phyloP scores from a whole-genome alignment of 345 rosid species.

The Arabidopsis thaliana region TAIR10.1 NC_003076.8:514001-514500 shows the following conservation, averaged over 20 bases:
- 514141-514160: constrained; percentile 44
- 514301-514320: constrained; percentile 57
- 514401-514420: constrained; percentile 96
- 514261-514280: constrained; percentile 29
- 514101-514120: constrained; percentile 43
- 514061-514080: constrained; percentile 47
- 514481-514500: constrained; percentile 58
- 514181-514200: constrained; percentile 49
- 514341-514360: constrained; percentile 96
- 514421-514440: constrained; percentile 88
- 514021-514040: constrained; percentile 46
- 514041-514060: constrained; percentile 50
- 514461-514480: constrained; percentile 78
- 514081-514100: constrained; percentile 48
- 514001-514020: constrained; percentile 47
- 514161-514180: constrained; percentile 55
- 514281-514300: constrained; percentile 44
- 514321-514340: constrained; percentile 98
- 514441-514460: constrained; percentile 65
- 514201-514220: constrained; percentile 38
- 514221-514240: constrained; percentile 17
- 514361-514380: constrained; percentile 81
- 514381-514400: constrained; percentile 91
- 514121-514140: constrained; percentile 57
- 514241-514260: constrained; percentile 17